Base-by-base conservation (phyloP, 139 green algal species). In the Chlorokybus atmophyticus region DNA sequence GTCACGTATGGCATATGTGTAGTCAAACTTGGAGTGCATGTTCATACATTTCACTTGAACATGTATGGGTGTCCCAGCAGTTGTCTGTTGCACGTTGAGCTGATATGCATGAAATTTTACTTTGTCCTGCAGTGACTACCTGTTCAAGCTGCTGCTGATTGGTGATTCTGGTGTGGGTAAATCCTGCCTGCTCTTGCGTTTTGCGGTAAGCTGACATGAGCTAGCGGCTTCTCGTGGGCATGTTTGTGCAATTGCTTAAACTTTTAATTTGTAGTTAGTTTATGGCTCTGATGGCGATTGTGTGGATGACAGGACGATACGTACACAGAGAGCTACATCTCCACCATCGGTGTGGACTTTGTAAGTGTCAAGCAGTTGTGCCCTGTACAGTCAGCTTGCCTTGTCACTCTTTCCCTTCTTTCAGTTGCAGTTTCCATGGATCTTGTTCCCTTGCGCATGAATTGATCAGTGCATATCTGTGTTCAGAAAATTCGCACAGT, bases 401-500 rank as follows among this genome's bases (percentile, higher is more conserved):
- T 71, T 1, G 51, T 72, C 14, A 29, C 31, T 30, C 10, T 21
- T 32, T 52, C 10, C 44, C 44, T 53, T 53, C 6, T 21, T 7
- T 53, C 17, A 17, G 24, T 25, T 73, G 64, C 80, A n/a, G n/a
- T n/a, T n/a, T n/a, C n/a, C n/a, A n/a, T n/a, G n/a, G n/a, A n/a
- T n/a, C n/a, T n/a, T n/a, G n/a, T n/a, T n/a, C n/a, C n/a, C n/a
- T n/a, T n/a, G n/a, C n/a, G n/a, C n/a, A n/a, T n/a, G n/a, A n/a
- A n/a, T n/a, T n/a, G n/a, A n/a, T n/a, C n/a, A n/a, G n/a, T n/a
- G n/a, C n/a, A n/a, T n/a, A n/a, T n/a, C n/a, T n/a, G n/a, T n/a
- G n/a, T n/a, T n/a, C n/a, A 95, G 83, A 99, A 99, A 88, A 99
- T 99, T 57, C 76, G 89, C 26, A 98, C 91, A 0, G 91, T 99